These are phyloP conservation scores for Cladosporium phlei DNA, from an alignment of 2,329 filamentous ascomycete species.

Conservation along the genomic window DNA sequence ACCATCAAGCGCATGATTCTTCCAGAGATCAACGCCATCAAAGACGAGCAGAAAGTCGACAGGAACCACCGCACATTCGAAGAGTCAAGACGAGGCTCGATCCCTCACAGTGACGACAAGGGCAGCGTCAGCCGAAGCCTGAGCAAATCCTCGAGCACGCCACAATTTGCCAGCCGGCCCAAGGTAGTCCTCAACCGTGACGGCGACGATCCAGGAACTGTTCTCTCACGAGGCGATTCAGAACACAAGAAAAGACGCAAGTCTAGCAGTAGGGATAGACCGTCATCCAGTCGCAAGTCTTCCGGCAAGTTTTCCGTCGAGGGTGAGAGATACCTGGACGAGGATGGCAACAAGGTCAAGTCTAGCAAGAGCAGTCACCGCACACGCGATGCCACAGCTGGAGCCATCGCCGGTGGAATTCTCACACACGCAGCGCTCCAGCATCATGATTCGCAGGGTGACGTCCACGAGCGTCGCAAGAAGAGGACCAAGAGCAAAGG, in stretches of 20 bases:
- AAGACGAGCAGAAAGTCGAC: constrained; percentile 79
- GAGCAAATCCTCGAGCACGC: constrained; percentile 58
- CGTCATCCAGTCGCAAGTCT: constrained; percentile 25
- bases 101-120: constrained; percentile 37
- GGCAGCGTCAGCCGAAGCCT: constrained; percentile 48
- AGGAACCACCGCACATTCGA: constrained; percentile 67
- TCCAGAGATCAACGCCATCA: constrained; percentile 85
- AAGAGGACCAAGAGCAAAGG: constrained; percentile 45
- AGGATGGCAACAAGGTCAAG: constrained; percentile 49
- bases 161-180: constrained; percentile 55
- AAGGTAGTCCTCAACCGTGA: constrained; percentile 57
- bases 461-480: constrained; percentile 42
- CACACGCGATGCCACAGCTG: constrained; percentile 50
- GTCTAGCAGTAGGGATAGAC: constrained; percentile 43
- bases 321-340: constrained; percentile 22
- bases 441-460: constrained; percentile 61
- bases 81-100: constrained; percentile 56
- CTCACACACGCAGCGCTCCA: constrained; percentile 59
- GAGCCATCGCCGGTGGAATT: constrained; percentile 51
- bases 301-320: constrained; percentile 24
- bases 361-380: constrained; percentile 48
- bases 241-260: constrained; percentile 50
- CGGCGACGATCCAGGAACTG: constrained; percentile 54
- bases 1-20: constrained; percentile 85
- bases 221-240: constrained; percentile 52